Evolutionary conservation across 2,329 filamentous ascomycete species (phyloP).

Genomic region (Sporothrix pseudoabietina): DNA sequence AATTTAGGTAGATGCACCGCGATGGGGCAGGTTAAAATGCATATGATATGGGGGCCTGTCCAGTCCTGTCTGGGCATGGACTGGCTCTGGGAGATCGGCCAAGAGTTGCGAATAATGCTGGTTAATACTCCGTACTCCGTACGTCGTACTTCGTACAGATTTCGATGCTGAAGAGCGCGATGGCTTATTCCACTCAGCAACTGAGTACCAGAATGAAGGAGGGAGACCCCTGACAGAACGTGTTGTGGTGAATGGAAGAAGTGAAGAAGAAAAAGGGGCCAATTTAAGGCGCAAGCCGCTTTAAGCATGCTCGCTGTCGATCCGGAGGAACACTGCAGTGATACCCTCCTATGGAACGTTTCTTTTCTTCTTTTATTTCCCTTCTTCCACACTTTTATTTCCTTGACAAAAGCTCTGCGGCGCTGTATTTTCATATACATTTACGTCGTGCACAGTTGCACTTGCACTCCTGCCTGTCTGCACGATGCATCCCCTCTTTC

Average conservation of each 20-base stretch:
- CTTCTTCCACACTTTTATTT: constrained; percentile 1
- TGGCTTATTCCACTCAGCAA: no score
- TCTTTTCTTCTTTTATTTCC: background rate
- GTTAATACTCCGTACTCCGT: no score
- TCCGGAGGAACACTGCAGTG: constrained; percentile 12
- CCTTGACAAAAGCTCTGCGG: background rate
- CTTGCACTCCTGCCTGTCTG: no score
- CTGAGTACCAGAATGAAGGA: background rate
- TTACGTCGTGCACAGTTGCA: background rate
- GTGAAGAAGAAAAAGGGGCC: constrained; percentile 1
- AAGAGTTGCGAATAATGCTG: background rate
- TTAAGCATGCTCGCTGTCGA: constrained; percentile 4
- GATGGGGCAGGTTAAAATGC: background rate
- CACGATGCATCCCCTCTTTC: background rate
- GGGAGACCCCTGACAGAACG: background rate
- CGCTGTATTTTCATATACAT: background rate
- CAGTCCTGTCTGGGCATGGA: background rate
- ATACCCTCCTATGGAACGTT: constrained; percentile 22
- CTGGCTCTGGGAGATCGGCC: background rate
- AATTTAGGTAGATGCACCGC: background rate
- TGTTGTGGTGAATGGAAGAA: background rate
- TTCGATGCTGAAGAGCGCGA: constrained; percentile 4
- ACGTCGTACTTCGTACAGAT: no score
- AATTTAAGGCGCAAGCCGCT: background rate
- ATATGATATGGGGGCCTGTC: background rate